Conservation (phyloP, 768 basidiomycete species). For the Coprinopsis strossmayeri region DNA sequence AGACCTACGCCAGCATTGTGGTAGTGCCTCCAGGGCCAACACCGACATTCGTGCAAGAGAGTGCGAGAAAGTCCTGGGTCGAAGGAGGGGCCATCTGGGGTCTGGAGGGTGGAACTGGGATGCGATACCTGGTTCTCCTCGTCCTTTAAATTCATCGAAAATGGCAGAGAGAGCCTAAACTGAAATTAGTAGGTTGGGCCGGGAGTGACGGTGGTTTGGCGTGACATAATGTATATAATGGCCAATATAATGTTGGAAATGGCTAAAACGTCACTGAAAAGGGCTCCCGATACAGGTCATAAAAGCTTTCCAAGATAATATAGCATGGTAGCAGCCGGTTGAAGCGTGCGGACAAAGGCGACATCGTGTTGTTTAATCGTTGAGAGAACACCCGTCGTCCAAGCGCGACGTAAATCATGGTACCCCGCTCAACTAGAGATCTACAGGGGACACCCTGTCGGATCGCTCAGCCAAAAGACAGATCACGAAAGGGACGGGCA, state of each 20-base stretch:
- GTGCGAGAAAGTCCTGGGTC: conserved; percentile 43
- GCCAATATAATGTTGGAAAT: not conserved
- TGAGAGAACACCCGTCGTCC: not conserved
- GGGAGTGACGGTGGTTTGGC: not conserved
- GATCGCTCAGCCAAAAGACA: not conserved
- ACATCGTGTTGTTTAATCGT: not conserved
- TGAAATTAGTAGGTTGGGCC: conserved; percentile 1
- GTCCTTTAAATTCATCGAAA: not conserved
- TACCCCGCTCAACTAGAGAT: not conserved
- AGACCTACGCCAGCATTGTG: conserved; percentile 71
- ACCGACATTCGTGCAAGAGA: conserved; percentile 69
- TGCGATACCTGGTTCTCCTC: conserved; percentile 13
- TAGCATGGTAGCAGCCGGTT: conserved; percentile 18
- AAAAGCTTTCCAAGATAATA: too few relatives aligned
- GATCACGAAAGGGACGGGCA: conserved; percentile 10
- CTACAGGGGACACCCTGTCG: not conserved
- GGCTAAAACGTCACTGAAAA: not conserved
- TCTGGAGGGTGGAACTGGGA: conserved; percentile 13
- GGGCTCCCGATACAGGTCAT: not conserved
- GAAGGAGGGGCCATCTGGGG: conserved; percentile 29
- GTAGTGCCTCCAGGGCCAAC: conserved; percentile 79
- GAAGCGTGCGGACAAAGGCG: conserved; percentile 21
- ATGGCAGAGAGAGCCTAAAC: not conserved
- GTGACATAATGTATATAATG: not conserved
- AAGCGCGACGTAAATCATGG: not conserved